Evolutionary conservation across 2,329 filamentous ascomycete genomes (phyloP), one percentile per base, ranked within the genome.

Genomic region (Cytospora paraplurivora): DNA sequence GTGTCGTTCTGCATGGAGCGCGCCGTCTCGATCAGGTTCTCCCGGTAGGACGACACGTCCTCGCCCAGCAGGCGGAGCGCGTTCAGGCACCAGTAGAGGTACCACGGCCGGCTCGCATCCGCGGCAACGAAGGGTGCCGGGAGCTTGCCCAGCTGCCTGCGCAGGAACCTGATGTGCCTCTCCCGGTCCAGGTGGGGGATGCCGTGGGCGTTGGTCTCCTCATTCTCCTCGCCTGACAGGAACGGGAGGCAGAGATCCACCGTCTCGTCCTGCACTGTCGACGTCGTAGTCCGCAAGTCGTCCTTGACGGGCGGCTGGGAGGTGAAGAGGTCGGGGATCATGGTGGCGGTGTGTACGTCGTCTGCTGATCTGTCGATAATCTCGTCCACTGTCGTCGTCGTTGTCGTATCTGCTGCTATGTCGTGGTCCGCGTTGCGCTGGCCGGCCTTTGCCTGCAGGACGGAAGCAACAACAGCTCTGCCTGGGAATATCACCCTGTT

Each of bases 81-180:
- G 38, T 88, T 86, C 60, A 98, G 80, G 59, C 86, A 90, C 95
- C 95, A 99, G 78, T 97, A 98, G 68, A 97, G 83, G 71, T 97
- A 85, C 95, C 95, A 99, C 11, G 95, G 93, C 62, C 94, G 83
- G 73, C 91, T 93, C 37, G 95, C 89, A 79, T 99, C 95, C 69
- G 93, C 85, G 56, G 82, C 83, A 59, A 89, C 87, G 76, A 90
- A 97, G 4, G 79, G 80, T 8, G 84, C 78, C 0, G 94, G 92
- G 66, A 96, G 86, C 56, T 79, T 80, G 32, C 79, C 79, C 37
- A 89, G 76, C 68, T 79, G 80, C 68, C 80, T 81, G 68, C 82
- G 81, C 56, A 93, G 76, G 72, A 92, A 93, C 38, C 73, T 76
- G 64, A 85, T 79, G 76, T 89, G 87, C 50, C 79, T 79, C 66